A percentile compares a stretch with the other conserved stretches of the same genome.
Conservation (phyloP, 2,329 filamentous ascomycete genomes). For the Phoma sp. region DNA sequence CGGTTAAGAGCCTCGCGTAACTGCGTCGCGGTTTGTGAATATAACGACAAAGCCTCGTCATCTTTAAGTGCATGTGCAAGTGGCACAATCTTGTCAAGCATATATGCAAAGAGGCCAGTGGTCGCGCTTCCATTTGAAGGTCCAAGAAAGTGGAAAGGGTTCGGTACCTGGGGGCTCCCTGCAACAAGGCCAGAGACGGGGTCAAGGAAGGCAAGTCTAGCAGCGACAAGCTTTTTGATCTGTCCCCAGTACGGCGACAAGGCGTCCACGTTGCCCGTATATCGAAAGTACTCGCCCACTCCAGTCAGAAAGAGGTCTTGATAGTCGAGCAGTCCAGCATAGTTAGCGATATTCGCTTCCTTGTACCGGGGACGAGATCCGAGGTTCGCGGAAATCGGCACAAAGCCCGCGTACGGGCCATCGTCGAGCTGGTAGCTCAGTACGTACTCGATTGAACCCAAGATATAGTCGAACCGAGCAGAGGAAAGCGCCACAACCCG, state of each 20-base stretch:
- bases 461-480: constrained; percentile 44
- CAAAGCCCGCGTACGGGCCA: constrained; percentile 12
- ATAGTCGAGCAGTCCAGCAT: constrained; percentile 35
- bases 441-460: constrained; percentile 45
- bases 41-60: constrained; percentile 19
- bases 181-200: constrained; percentile 34
- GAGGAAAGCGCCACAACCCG: constrained; percentile 49
- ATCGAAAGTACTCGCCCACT: constrained; percentile 37
- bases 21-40: constrained; percentile 25
- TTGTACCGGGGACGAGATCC: constrained; percentile 13
- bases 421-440: constrained; percentile 27
- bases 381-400: constrained; percentile 17
- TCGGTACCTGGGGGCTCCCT: constrained; percentile 9
- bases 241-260: constrained; percentile 30
- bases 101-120: constrained; percentile 33
- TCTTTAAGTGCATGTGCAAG: constrained; percentile 46
- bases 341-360: neutral
- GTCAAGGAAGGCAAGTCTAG: constrained; percentile 37
- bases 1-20: constrained; percentile 39
- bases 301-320: constrained; percentile 41
- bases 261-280: constrained; percentile 26
- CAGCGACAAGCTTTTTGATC: constrained; percentile 30
- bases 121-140: constrained; percentile 40
- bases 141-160: constrained; percentile 31
- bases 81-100: constrained; percentile 33